Base-by-base conservation (phyloP, 176 grass and related monocot genomes). In the Puccinellia tenuiflora region DNA sequence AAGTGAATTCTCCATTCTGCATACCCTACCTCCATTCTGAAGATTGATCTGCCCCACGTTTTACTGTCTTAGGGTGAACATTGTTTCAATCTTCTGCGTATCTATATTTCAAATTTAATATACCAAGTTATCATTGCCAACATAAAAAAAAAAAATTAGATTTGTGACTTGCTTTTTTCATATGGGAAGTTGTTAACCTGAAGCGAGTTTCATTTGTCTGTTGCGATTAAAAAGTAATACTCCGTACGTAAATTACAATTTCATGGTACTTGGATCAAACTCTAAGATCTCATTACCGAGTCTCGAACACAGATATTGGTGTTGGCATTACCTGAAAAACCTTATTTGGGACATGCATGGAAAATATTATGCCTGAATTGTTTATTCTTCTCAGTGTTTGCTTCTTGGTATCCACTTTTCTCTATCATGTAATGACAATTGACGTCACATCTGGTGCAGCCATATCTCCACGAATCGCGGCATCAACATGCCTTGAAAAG, bases 401-500 rank as follows among this genome's bases (percentile, higher is more conserved):
- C 47, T 80, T 71, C 0, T 13, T 66, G 3, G 20, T 84, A 14
- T 63, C 63, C 40, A 31, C 16, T 47, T 46, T 83, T 52, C 14
- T 75, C 42, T 64, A 84, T 63, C 6, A 29, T 84, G 4, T 83
- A 35, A 48, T 15, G 15, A 39, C 60, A 37, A 61, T 37, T 55
- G 15, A 5, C 5, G n/a, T 3, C 67, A 54, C 22, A 9, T 39
- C 28, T 90, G 12, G 22, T 72, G 33, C 75, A 93, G 91, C 85
- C 88, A 2, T 93, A 93, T 85, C 85, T 93, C 29, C 91, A 93
- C 1, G 91, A 93, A 48, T 93, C 91, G 6, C 68, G 91, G 0
- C 91, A 93, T 79, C 91, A 90, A 42, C 91, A 93, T 86, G 91
- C 91, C 47, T 46, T 93, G 82, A 85, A 90, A 56, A 87, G 88